Evolutionary conservation across 2,329 filamentous ascomycete genomes (phyloP).

Genomic region (Ascochyta clinopodiicola): DNA sequence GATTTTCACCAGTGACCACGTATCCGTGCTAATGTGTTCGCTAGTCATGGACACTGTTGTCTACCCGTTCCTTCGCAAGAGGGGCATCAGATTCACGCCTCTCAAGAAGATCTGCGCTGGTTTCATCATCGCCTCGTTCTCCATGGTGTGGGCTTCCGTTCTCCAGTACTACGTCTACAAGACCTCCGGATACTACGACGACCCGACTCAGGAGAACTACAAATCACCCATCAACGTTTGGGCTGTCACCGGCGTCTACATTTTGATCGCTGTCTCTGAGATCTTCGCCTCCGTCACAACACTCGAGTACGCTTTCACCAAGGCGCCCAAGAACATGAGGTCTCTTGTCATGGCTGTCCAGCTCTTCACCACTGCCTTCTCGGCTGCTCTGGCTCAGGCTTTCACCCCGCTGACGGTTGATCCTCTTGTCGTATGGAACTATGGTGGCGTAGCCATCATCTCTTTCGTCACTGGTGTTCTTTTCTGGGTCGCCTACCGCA

Average conservation of each 20-base stretch:
- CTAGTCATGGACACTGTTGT: conserved; percentile 66
- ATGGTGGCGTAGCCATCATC: conserved; percentile 46
- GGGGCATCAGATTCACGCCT: conserved; percentile 71
- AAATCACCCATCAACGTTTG: conserved; percentile 60
- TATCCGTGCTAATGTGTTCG: conserved; percentile 56
- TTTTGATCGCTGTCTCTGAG: conserved; percentile 64
- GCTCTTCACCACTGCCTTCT: conserved; percentile 47
- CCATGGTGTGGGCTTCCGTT: conserved; percentile 65
- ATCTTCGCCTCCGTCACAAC: conserved; percentile 72
- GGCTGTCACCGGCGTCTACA: conserved; percentile 59
- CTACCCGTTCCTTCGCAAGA: conserved; percentile 71
- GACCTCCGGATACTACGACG: conserved; percentile 56
- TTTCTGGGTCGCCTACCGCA: conserved; percentile 43
- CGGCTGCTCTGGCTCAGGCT: conserved; percentile 39
- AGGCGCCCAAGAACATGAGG: conserved; percentile 71
- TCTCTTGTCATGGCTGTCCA: conserved; percentile 47
- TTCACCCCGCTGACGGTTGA: conserved; percentile 38
- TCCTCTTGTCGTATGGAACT: conserved; percentile 44
- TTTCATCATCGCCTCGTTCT: conserved; percentile 69
- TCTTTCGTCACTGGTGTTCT: conserved; percentile 41
- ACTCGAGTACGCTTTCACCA: conserved; percentile 76
- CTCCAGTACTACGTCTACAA: conserved; percentile 67
- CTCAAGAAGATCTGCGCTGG: conserved; percentile 77
- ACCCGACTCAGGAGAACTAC: conserved; percentile 42
- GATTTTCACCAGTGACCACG: conserved; percentile 62